Conservation (phyloP, 345 rosid genomes). For the Brassica juncea region DNA sequence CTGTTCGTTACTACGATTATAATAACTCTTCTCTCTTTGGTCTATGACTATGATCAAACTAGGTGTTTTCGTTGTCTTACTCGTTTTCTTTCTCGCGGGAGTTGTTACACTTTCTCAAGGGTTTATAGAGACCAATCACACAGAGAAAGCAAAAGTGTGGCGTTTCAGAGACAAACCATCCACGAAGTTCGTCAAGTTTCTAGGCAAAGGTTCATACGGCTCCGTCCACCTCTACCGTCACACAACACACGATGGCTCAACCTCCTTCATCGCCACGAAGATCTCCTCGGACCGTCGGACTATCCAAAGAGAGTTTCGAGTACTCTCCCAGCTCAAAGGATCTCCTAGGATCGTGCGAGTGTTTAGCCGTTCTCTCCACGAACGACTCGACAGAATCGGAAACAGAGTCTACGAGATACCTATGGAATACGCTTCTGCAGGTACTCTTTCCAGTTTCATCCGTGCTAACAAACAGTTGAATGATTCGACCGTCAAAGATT, state of each 20-base stretch:
- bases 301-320: constrained; percentile 18
- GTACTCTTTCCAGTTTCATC: background rate
- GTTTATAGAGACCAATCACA: background rate
- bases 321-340: constrained; percentile 16
- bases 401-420: background rate
- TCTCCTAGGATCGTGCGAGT: background rate
- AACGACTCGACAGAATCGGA: background rate
- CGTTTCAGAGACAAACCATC: background rate
- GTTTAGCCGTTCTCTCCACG: background rate
- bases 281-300: background rate
- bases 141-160: background rate
- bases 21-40: background rate
- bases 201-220: background rate
- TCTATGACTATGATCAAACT: background rate
- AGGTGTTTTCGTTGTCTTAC: background rate
- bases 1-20: background rate
- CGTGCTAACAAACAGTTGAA: background rate
- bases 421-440: background rate
- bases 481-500: background rate
- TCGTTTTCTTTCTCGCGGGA: background rate
- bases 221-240: background rate
- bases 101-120: background rate
- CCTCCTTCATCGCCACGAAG: background rate
- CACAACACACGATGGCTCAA: background rate
- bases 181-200: background rate